Percentiles rank a stretch among this genome's conserved stretches.
Conservation (phyloP, 2,329 filamentous ascomycete genomes). For the Drechslerella coelobrocha region DNA sequence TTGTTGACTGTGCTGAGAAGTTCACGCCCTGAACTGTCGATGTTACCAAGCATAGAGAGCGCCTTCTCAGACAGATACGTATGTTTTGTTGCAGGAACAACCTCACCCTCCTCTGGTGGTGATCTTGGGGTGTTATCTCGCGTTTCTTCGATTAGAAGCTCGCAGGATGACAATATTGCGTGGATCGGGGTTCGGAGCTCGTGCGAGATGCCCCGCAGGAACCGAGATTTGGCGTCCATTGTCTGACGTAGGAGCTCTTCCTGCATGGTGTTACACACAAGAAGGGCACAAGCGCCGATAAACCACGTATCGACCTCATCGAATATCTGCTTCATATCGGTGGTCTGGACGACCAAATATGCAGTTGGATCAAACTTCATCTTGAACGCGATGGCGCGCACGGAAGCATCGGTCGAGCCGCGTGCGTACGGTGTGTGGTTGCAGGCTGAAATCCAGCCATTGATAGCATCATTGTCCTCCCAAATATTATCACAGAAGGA, state of each 20-base stretch:
- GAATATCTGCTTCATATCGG: constrained; percentile 60
- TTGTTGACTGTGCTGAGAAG: constrained; percentile 44
- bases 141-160: constrained; percentile 60
- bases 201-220: constrained; percentile 61
- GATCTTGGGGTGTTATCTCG: constrained; percentile 55
- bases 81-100: not conserved
- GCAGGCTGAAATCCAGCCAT: constrained; percentile 57
- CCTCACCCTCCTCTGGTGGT: constrained; percentile 60
- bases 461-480: constrained; percentile 60
- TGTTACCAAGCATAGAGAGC: constrained; percentile 32
- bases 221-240: constrained; percentile 60
- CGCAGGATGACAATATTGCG: constrained; percentile 60
- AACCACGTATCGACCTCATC: constrained; percentile 63
- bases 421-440: constrained; percentile 57
- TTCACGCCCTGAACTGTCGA: constrained; percentile 42
- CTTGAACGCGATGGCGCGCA: constrained; percentile 59
- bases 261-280: constrained; percentile 59
- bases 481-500: constrained; percentile 59
- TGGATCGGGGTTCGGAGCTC: constrained; percentile 63
- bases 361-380: constrained; percentile 57
- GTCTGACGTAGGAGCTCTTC: constrained; percentile 59
- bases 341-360: constrained; percentile 59
- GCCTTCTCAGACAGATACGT: constrained; percentile 50
- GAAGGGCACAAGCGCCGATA: constrained; percentile 58
- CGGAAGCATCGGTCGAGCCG: constrained; percentile 52